Evolutionary conservation across 1,284 basidiomycete genomes (phyloP).

Genomic region (Ustilago hordei): DNA sequence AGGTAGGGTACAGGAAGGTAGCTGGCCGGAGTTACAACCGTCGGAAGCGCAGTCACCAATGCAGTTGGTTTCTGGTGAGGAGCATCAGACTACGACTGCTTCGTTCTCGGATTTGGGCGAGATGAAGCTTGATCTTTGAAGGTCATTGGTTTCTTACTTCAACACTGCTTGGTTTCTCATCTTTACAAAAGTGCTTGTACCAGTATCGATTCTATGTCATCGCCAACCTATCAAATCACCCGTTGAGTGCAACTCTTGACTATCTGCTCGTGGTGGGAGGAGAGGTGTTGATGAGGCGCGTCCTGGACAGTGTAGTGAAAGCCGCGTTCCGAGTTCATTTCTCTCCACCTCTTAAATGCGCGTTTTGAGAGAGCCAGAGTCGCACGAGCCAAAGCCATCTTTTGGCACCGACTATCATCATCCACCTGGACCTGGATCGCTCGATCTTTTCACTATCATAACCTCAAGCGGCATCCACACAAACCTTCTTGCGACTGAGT

Average conservation of each 20-base stretch:
- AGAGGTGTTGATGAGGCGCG: background rate
- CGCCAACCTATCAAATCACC: background rate
- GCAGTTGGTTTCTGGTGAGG: conserved; percentile 32
- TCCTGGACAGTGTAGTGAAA: background rate
- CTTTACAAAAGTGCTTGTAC: background rate
- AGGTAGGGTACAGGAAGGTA: conserved; percentile 31
- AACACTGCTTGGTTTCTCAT: background rate
- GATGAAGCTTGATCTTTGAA: conserved; percentile 50
- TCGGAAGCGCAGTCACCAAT: conserved; percentile 48
- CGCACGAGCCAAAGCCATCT: conserved; percentile 28
- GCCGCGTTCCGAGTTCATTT: conserved; percentile 6
- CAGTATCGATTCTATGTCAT: background rate
- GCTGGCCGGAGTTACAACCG: conserved; percentile 42
- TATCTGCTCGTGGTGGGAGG: background rate
- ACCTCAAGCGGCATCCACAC: background rate
- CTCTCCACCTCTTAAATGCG: conserved; percentile 17
- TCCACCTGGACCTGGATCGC: background rate
- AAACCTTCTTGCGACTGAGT: background rate
- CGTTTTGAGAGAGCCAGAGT: conserved; percentile 1
- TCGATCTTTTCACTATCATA: background rate
- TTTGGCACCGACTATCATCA: background rate
- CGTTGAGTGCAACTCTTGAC: background rate
- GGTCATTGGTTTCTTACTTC: background rate
- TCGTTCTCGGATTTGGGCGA: conserved; percentile 39
- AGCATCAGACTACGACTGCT: conserved; percentile 10